Percentiles rank a stretch among this genome's conserved stretches.
phyloP scores from a whole-genome alignment of 208 protist genomes.

The Porcisia hertigi region DNA sequence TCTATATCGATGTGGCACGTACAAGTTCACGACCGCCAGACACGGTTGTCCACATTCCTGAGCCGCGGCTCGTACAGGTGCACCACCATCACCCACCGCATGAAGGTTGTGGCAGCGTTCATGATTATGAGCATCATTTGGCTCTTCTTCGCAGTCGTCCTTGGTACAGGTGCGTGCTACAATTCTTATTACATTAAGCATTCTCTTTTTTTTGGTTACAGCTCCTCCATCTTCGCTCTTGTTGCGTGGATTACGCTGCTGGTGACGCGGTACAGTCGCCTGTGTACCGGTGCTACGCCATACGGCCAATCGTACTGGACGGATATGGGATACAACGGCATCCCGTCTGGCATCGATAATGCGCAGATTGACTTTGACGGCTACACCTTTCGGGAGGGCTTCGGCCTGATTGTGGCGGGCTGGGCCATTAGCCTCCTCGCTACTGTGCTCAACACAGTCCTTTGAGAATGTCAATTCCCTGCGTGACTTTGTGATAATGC shows the following conservation, averaged over 20 bases:
- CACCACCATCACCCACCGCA: slow-evolving; percentile 41
- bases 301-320: slow-evolving; percentile 37
- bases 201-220: slow-evolving; percentile 29
- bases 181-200: slow-evolving; percentile 11
- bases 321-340: slow-evolving; percentile 51
- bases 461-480: slow-evolving; percentile 8
- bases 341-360: slow-evolving; percentile 41
- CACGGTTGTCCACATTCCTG: slow-evolving; percentile 39
- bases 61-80: slow-evolving; percentile 44
- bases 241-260: slow-evolving; percentile 42
- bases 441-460: slow-evolving; percentile 31
- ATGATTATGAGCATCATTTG: slow-evolving; percentile 50
- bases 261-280: slow-evolving; percentile 24
- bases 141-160: slow-evolving; percentile 43
- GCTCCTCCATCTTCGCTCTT: slow-evolving; percentile 31
- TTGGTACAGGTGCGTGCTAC: slow-evolving; percentile 39
- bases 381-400: slow-evolving; percentile 38
- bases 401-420: slow-evolving; percentile 37
- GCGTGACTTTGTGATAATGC: not conserved
- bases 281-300: slow-evolving; percentile 34
- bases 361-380: slow-evolving; percentile 37
- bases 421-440: slow-evolving; percentile 35
- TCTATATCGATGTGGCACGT: slow-evolving; percentile 53
- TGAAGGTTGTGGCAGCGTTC: slow-evolving; percentile 52
- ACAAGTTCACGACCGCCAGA: slow-evolving; percentile 41